Percentiles rank a stretch among this genome's conserved stretches.
phyloP scores from a whole-genome alignment of 768 basidiomycete genomes.

The Fomitopsis pulvina region DNA sequence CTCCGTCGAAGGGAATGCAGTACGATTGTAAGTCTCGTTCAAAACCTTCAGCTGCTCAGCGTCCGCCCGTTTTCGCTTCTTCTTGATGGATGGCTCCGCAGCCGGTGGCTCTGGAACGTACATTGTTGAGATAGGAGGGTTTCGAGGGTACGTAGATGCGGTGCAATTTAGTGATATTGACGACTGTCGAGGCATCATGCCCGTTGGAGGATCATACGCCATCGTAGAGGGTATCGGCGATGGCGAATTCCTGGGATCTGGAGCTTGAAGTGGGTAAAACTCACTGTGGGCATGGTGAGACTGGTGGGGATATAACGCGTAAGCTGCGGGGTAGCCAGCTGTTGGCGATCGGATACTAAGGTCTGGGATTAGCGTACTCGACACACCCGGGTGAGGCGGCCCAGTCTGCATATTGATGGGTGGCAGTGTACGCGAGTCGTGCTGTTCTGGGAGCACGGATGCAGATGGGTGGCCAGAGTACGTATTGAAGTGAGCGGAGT shows the following conservation, averaged over 20 bases:
- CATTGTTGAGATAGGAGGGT: conserved; percentile 17
- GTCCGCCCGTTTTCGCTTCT: conserved; percentile 83
- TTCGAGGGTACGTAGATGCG: conserved; percentile 37
- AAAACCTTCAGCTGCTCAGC: conserved; percentile 73
- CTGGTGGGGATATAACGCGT: conserved; percentile 39
- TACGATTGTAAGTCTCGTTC: conserved; percentile 74
- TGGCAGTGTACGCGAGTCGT: conserved; percentile 54
- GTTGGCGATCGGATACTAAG: conserved; percentile 53
- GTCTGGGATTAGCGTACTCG: conserved; percentile 15
- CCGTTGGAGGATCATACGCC: conserved; percentile 11
- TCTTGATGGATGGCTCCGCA: conserved; percentile 68
- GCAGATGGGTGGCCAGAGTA: conserved; percentile 45
- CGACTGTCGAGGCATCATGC: conserved; percentile 24
- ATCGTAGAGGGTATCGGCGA: conserved; percentile 15
- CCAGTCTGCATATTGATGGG: conserved; percentile 32
- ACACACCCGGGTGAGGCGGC: conserved; percentile 11
- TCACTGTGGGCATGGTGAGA: conserved; percentile 24
- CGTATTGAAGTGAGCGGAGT: conserved; percentile 37
- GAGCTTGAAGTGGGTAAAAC: conserved; percentile 25
- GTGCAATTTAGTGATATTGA: conserved; percentile 28
- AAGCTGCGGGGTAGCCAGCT: conserved; percentile 52
- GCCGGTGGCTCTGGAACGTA: conserved; percentile 21
- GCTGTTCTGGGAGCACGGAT: conserved; percentile 38
- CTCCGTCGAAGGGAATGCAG: conserved; percentile 84
- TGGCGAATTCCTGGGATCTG: conserved; percentile 29